These are phyloP conservation scores for Fusarium armeniacum DNA, from an alignment of 2,329 filamentous ascomycete genomes.

Conservation along the genomic window DNA sequence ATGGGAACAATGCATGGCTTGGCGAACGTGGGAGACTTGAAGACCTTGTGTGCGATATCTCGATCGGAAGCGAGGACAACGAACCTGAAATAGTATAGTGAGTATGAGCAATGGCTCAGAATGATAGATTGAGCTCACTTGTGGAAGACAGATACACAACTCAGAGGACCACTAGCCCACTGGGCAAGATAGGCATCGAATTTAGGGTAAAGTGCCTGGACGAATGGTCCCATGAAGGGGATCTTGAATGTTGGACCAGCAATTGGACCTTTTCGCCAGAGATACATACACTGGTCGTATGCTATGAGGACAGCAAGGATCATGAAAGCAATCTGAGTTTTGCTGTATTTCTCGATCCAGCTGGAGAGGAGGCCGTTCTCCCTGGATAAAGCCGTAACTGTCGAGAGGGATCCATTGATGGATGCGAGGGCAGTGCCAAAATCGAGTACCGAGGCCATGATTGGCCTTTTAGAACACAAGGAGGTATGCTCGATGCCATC, in stretches of 20 bases:
- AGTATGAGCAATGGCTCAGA: rapidly evolving
- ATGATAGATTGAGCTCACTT: slow-evolving; percentile 66
- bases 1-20: slow-evolving; percentile 85
- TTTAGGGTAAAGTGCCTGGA: slow-evolving; percentile 80
- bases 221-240: slow-evolving; percentile 80
- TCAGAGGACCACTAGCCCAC: slow-evolving; percentile 83
- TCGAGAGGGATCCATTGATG: slow-evolving; percentile 13
- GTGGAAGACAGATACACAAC: slow-evolving; percentile 88
- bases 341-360: slow-evolving; percentile 24
- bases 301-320: slow-evolving; percentile 52
- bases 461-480: neutral
- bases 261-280: slow-evolving; percentile 72
- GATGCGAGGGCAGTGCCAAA: neutral
- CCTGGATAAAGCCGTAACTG: neutral
- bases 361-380: slow-evolving; percentile 21
- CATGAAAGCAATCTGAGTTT: slow-evolving; percentile 46
- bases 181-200: slow-evolving; percentile 81
- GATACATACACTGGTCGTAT: slow-evolving; percentile 67
- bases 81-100: slow-evolving; percentile 66
- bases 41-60: slow-evolving; percentile 84
- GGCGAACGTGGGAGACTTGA: slow-evolving; percentile 81
- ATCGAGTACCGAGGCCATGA: slow-evolving; percentile 16
- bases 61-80: slow-evolving; percentile 83
- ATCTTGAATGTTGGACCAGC: slow-evolving; percentile 75
- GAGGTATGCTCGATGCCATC: neutral